Evolutionary conservation across 2,329 filamentous ascomycete genomes (phyloP).

Genomic region (Elsinoe perseae): DNA sequence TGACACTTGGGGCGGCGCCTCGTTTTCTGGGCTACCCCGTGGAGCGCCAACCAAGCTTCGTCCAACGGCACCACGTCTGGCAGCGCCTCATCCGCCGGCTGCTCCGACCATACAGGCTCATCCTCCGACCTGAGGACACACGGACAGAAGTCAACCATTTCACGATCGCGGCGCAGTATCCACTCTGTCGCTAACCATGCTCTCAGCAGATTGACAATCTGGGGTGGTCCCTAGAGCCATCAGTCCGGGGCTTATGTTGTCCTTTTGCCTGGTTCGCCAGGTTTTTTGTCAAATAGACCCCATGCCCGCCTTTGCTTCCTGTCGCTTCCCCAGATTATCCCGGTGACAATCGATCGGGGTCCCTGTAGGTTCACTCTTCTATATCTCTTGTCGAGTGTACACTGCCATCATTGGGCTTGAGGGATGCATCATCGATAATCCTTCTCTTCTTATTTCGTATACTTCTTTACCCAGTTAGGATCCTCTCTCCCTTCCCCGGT

Average conservation of each 20-base stretch:
- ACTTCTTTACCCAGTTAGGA: neutral
- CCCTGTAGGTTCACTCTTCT: constrained; percentile 1
- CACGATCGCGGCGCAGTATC: constrained; percentile 8
- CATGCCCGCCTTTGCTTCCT: neutral
- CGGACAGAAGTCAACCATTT: constrained; percentile 1
- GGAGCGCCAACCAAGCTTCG: constrained; percentile 12
- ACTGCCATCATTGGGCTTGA: constrained; percentile 10
- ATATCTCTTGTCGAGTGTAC: constrained; percentile 4
- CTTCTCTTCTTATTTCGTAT: neutral
- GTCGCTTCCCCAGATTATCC: constrained; percentile 13
- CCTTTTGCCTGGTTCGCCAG: constrained; percentile 9
- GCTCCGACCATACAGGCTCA: neutral
- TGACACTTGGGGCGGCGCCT: constrained; percentile 12
- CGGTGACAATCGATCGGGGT: constrained; percentile 12
- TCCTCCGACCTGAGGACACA: neutral
- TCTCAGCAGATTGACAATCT: constrained; percentile 12
- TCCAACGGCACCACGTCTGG: constrained; percentile 1
- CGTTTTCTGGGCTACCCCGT: constrained; percentile 10
- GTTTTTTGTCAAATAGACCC: neutral
- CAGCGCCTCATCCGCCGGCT: neutral
- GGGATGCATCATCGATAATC: constrained; percentile 4
- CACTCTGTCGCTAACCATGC: constrained; percentile 1
- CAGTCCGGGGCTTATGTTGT: constrained; percentile 7
- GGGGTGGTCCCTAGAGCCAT: constrained; percentile 1
- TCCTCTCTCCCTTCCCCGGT: neutral